Conservation (phyloP, 371 early-diverging fungal species). For the Rhizopus stolonifer region DNA sequence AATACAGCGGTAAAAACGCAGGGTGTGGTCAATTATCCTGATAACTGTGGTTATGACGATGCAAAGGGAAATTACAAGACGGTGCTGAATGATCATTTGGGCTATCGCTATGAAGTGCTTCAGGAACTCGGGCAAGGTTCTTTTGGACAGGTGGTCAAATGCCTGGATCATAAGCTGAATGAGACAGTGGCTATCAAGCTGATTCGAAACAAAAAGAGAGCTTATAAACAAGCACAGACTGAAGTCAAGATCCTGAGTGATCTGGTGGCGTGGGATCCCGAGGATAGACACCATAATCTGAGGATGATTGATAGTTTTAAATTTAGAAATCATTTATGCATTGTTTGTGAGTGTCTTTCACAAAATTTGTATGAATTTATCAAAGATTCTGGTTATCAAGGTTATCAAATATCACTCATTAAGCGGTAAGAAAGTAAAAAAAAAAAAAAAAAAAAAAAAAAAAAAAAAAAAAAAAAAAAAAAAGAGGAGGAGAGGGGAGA, state of each 20-base stretch:
- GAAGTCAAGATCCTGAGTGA: slow-evolving; percentile 90
- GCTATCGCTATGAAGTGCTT: slow-evolving; percentile 89
- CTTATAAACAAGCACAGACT: slow-evolving; percentile 92
- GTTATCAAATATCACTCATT: slow-evolving; percentile 82
- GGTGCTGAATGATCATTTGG: slow-evolving; percentile 83
- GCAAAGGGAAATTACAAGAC: slow-evolving; percentile 91
- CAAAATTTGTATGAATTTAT: slow-evolving; percentile 97
- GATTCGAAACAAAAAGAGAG: slow-evolving; percentile 93
- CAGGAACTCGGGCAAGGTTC: slow-evolving; percentile 94
- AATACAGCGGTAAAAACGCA: slow-evolving; percentile 61
- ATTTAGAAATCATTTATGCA: slow-evolving; percentile 93
- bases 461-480: too few relatives aligned
- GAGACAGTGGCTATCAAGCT: slow-evolving; percentile 91
- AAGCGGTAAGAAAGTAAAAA: slow-evolving; percentile 61
- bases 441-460: too few relatives aligned
- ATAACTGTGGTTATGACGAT: slow-evolving; percentile 87
- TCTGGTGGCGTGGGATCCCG: slow-evolving; percentile 58
- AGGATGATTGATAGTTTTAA: slow-evolving; percentile 71
- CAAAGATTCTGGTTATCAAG: slow-evolving; percentile 90
- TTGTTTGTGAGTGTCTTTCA: slow-evolving; percentile 92
- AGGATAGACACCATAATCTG: too few relatives aligned
- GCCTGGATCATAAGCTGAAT: slow-evolving; percentile 88
- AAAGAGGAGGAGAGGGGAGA: too few relatives aligned
- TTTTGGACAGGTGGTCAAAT: slow-evolving; percentile 97
- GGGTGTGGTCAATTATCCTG: slow-evolving; percentile 46